Percentiles rank a stretch among this genome's conserved stretches.
Evolutionary conservation across 2,329 filamentous ascomycete species (phyloP).

Genomic region (Diaporthe citrichinensis): DNA sequence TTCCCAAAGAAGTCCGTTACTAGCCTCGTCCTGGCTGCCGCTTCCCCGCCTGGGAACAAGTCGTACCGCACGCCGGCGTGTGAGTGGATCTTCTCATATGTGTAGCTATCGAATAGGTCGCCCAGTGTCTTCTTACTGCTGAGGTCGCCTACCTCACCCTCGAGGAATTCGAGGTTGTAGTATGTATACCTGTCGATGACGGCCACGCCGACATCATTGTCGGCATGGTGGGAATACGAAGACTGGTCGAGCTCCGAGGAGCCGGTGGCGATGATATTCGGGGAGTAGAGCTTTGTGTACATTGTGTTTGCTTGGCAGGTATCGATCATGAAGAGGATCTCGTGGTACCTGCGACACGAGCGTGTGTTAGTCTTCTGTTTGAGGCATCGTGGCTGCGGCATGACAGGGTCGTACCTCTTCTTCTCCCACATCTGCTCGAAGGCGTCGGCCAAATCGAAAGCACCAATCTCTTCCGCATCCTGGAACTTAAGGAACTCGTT

Average conservation of each 20-base stretch:
- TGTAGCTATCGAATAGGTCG: slow-evolving; percentile 96
- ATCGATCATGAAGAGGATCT: slow-evolving; percentile 99
- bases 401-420: slow-evolving; percentile 74
- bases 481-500: slow-evolving; percentile 99
- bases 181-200: slow-evolving; percentile 99
- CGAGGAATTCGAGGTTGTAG: slow-evolving; percentile 97
- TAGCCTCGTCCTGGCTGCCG: slow-evolving; percentile 81
- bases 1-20: slow-evolving; percentile 99
- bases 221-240: slow-evolving; percentile 96
- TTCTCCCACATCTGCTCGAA: slow-evolving; percentile 99
- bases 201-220: slow-evolving; percentile 97
- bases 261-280: slow-evolving; percentile 98
- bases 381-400: not conserved
- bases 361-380: slow-evolving; percentile 16
- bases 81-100: slow-evolving; percentile 93
- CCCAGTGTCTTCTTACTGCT: slow-evolving; percentile 91
- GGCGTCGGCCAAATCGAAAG: slow-evolving; percentile 94
- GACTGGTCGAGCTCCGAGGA: slow-evolving; percentile 96
- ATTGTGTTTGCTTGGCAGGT: slow-evolving; percentile 99
- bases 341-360: slow-evolving; percentile 80
- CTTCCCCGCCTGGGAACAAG: slow-evolving; percentile 88
- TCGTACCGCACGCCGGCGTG: slow-evolving; percentile 94
- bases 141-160: slow-evolving; percentile 88
- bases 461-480: slow-evolving; percentile 96
- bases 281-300: slow-evolving; percentile 98